These are phyloP conservation scores for Boletus reticuloceps DNA, from an alignment of 768 basidiomycete species.

Conservation along the genomic window DNA sequence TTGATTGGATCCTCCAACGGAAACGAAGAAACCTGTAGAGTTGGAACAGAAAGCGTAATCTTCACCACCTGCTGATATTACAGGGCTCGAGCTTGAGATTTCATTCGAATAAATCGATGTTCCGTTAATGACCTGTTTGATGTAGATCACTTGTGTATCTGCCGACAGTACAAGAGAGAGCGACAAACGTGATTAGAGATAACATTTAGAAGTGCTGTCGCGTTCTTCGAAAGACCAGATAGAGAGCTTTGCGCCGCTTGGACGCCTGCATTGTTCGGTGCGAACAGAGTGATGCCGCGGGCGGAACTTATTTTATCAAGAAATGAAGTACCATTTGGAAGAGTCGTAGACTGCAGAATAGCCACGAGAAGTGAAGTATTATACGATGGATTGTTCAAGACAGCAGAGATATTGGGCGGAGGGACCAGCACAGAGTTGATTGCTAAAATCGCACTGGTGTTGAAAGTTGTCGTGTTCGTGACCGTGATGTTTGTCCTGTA, in stretches of 20 bases:
- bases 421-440: conserved; percentile 50
- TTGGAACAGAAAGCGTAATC: conserved; percentile 51
- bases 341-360: conserved; percentile 14
- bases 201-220: conserved; percentile 42
- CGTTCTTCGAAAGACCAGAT: conserved; percentile 40
- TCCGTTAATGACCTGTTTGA: conserved; percentile 60
- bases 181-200: conserved; percentile 58
- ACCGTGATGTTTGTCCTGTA: conserved; percentile 36
- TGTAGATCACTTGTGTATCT: neutral
- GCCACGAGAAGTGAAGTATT: conserved; percentile 38
- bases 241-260: conserved; percentile 33
- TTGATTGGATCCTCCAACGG: conserved; percentile 38
- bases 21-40: conserved; percentile 56
- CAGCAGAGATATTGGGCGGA: conserved; percentile 46
- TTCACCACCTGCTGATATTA: conserved; percentile 58
- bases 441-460: conserved; percentile 45
- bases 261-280: conserved; percentile 56
- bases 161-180: neutral
- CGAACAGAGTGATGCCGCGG: conserved; percentile 64
- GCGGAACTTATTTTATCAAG: conserved; percentile 33
- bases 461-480: conserved; percentile 36
- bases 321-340: conserved; percentile 25
- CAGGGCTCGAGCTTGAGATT: conserved; percentile 32
- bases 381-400: conserved; percentile 36
- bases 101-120: conserved; percentile 60